Evolutionary conservation across 2,329 filamentous ascomycete species (phyloP).

Genomic region (Botrytis elliptica): DNA sequence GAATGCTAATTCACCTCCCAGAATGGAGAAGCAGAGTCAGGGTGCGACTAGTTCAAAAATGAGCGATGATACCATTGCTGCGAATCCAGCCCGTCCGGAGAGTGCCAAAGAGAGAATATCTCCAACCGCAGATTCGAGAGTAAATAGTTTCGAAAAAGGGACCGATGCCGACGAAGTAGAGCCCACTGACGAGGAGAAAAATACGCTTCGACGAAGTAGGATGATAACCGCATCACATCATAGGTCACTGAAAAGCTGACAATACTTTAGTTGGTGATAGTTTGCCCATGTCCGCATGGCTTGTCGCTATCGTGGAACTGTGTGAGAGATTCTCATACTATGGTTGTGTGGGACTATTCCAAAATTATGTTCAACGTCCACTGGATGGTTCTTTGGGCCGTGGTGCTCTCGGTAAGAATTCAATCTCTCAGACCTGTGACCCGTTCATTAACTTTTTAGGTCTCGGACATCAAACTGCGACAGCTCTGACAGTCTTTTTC

Average conservation of each 20-base stretch:
- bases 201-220: slow-evolving; percentile 4
- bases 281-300: slow-evolving; percentile 19
- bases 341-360: slow-evolving; percentile 60
- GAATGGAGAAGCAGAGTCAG: background rate
- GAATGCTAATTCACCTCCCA: background rate
- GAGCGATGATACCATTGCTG: background rate
- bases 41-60: background rate
- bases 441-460: slow-evolving; percentile 35
- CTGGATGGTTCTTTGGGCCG: slow-evolving; percentile 29
- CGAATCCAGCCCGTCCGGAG: background rate
- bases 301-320: slow-evolving; percentile 17
- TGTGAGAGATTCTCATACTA: slow-evolving; percentile 56
- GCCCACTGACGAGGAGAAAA: slow-evolving; percentile 4
- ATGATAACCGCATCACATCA: background rate
- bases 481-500: slow-evolving; percentile 53
- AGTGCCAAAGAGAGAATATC: background rate
- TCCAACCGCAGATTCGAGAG: background rate
- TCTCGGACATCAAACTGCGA: slow-evolving; percentile 54
- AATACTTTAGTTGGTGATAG: slow-evolving; percentile 11
- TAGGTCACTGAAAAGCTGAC: background rate
- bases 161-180: background rate
- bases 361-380: slow-evolving; percentile 58
- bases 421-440: too few species aligned
- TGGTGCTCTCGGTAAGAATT: slow-evolving; percentile 45
- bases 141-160: background rate